Percentiles rank a stretch among this genome's conserved stretches.
These are phyloP conservation scores for Ophiostoma ulmi DNA, from an alignment of 2,329 filamentous ascomycete species.

Conservation along the genomic window DNA sequence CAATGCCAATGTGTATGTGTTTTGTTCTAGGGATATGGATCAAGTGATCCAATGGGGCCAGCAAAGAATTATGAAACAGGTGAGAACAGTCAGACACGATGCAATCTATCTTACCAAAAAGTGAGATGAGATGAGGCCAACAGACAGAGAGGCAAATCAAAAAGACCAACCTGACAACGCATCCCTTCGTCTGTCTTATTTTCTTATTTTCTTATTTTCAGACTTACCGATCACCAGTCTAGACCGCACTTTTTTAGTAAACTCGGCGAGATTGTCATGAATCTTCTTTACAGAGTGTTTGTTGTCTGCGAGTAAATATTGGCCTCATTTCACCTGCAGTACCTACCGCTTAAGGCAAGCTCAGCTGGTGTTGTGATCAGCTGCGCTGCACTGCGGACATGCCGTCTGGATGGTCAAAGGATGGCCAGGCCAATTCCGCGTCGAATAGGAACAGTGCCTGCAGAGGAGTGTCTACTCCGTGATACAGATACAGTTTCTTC, in stretches of 20 bases:
- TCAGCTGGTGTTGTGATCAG: neutral
- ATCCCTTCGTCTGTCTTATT: neutral
- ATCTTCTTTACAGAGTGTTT: no score
- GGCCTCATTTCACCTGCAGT: neutral
- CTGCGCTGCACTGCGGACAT: neutral
- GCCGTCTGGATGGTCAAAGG: no score
- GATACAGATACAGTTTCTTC: neutral
- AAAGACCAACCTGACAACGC: constrained; percentile 2
- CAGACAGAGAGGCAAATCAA: neutral
- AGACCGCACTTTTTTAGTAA: neutral
- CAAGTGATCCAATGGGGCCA: neutral
- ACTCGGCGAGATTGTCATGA: neutral
- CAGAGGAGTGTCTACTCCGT: no score
- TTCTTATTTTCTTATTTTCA: neutral
- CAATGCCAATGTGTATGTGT: neutral
- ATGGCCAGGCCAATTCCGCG: no score
- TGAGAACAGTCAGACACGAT: neutral
- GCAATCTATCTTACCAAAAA: neutral
- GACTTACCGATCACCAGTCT: neutral
- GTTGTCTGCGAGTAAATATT: neutral
- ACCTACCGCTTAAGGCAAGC: no score
- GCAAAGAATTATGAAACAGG: neutral
- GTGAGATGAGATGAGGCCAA: neutral
- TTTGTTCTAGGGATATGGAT: neutral
- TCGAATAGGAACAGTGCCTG: neutral